phyloP scores from a whole-genome alignment of 1,139 yeast species.

The Saccharomyces hybrid region DNA sequence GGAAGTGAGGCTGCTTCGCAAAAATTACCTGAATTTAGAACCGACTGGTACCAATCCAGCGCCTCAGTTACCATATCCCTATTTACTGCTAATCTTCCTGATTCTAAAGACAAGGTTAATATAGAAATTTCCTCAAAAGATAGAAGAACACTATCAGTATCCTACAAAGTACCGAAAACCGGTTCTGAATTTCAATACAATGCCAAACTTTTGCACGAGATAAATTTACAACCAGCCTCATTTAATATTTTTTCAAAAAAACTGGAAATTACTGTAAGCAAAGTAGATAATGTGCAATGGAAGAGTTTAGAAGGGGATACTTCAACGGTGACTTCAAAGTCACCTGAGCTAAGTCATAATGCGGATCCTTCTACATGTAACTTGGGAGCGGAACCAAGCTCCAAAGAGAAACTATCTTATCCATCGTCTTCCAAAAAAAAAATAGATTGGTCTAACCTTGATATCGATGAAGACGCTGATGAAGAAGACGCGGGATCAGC shows the following conservation, averaged over 20 bases:
- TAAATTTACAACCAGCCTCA: conserved; percentile 41
- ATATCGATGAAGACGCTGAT: conserved; percentile 43
- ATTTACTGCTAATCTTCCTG: conserved; percentile 59
- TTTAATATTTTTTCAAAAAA: conserved; percentile 63
- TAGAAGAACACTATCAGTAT: conserved; percentile 14
- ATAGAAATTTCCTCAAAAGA: conserved; percentile 29
- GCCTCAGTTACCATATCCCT: conserved; percentile 57
- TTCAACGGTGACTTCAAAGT: not conserved
- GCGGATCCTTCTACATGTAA: conserved; percentile 5
- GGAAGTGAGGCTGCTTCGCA: not conserved
- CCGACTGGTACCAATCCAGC: conserved; percentile 74
- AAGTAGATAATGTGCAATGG: conserved; percentile 36
- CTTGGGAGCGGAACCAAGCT: not conserved
- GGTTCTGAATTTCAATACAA: conserved; percentile 35
- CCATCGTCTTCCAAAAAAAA: conserved; percentile 57
- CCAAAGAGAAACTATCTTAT: conserved; percentile 33
- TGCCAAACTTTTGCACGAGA: conserved; percentile 46
- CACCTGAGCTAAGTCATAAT: not conserved
- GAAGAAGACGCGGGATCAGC: conserved; percentile 39
- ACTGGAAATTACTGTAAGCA: conserved; percentile 49
- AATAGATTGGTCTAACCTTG: conserved; percentile 68
- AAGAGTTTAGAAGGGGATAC: conserved; percentile 26
- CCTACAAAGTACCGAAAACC: conserved; percentile 22
- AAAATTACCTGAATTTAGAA: conserved; percentile 41
- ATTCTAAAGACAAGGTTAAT: conserved; percentile 18